phyloP scores from a whole-genome alignment of 1,284 basidiomycete species.

The Macrocystidia cucumis region DNA sequence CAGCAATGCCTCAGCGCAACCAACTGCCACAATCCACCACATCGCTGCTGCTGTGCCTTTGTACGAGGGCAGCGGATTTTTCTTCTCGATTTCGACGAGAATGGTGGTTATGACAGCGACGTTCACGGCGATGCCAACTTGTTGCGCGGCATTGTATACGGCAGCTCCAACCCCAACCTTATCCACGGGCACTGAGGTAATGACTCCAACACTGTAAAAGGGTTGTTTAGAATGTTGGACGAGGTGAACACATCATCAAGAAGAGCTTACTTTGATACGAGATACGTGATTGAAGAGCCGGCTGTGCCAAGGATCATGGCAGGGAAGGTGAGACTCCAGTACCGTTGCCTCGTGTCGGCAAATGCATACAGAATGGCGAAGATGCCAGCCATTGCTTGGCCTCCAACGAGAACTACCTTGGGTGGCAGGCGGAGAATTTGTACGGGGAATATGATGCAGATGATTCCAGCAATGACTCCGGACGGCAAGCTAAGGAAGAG shows the following conservation, averaged over 20 bases:
- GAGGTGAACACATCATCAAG: conserved; percentile 5
- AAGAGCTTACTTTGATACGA: conserved; percentile 11
- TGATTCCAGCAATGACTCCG: conserved; percentile 8
- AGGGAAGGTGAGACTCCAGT: conserved; percentile 11
- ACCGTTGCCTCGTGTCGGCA: conserved; percentile 8
- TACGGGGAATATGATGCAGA: conserved; percentile 8
- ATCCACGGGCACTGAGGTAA: conserved; percentile 8
- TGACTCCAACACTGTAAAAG: conserved; percentile 9
- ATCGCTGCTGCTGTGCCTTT: conserved; percentile 1
- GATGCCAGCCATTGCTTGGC: conserved; percentile 8
- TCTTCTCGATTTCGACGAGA: conserved; percentile 4
- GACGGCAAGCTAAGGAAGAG: conserved; percentile 2
- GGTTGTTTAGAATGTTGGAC: conserved; percentile 7
- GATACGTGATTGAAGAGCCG: conserved; percentile 10
- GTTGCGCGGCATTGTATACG: conserved; percentile 11
- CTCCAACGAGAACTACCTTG: conserved; percentile 8
- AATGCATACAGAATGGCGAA: conserved; percentile 9
- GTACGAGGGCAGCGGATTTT: no score
- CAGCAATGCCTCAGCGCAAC: conserved; percentile 11
- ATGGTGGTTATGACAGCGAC: conserved; percentile 11
- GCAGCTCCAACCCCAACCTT: conserved; percentile 11
- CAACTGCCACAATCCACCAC: conserved; percentile 11
- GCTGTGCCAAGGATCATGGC: conserved; percentile 8
- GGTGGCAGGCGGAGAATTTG: no score
- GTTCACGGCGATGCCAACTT: conserved; percentile 11